phyloP scores from a whole-genome alignment of 495 filamentous ascomycete genomes.

The Halenospora varia region DNA sequence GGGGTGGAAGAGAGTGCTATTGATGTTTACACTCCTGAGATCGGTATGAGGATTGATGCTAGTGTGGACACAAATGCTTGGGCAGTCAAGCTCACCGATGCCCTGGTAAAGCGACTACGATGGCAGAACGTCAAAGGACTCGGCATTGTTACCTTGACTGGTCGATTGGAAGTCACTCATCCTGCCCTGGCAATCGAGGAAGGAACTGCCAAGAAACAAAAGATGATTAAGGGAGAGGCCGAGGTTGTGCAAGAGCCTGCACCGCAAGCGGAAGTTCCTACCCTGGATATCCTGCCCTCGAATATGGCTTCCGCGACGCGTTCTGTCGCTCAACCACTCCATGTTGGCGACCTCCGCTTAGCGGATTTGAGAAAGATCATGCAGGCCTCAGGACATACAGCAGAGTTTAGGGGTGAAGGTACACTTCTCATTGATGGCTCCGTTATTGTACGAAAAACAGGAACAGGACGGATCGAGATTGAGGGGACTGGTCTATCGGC shows the following conservation, averaged over 20 bases:
- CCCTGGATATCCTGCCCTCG: slow-evolving; percentile 74
- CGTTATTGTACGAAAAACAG: slow-evolving; percentile 85
- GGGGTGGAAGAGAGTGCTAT: slow-evolving; percentile 38
- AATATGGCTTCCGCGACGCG: slow-evolving; percentile 72
- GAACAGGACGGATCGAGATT: slow-evolving; percentile 82
- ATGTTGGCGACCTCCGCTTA: slow-evolving; percentile 89
- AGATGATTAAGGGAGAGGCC: slow-evolving; percentile 48
- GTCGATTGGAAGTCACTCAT: slow-evolving; percentile 42
- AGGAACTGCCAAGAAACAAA: slow-evolving; percentile 58
- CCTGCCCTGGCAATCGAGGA: slow-evolving; percentile 34
- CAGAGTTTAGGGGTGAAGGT: slow-evolving; percentile 92
- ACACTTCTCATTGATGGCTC: slow-evolving; percentile 82
- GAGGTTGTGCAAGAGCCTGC: slow-evolving; percentile 4
- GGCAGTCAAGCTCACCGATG: slow-evolving; percentile 83
- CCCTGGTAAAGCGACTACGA: slow-evolving; percentile 74
- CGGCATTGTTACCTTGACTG: slow-evolving; percentile 84
- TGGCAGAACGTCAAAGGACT: slow-evolving; percentile 93
- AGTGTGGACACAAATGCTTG: slow-evolving; percentile 98
- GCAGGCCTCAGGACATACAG: slow-evolving; percentile 75
- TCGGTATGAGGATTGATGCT: slow-evolving; percentile 72
- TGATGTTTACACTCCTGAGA: slow-evolving; percentile 74
- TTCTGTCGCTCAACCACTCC: slow-evolving; percentile 79
- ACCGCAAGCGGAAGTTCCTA: slow-evolving; percentile 39
- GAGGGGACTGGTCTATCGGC: slow-evolving; percentile 65
- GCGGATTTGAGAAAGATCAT: slow-evolving; percentile 84